Evolutionary conservation across 768 basidiomycete species (phyloP), one percentile per base, ranked within the genome.

Genomic region (Pisolithus albus): DNA sequence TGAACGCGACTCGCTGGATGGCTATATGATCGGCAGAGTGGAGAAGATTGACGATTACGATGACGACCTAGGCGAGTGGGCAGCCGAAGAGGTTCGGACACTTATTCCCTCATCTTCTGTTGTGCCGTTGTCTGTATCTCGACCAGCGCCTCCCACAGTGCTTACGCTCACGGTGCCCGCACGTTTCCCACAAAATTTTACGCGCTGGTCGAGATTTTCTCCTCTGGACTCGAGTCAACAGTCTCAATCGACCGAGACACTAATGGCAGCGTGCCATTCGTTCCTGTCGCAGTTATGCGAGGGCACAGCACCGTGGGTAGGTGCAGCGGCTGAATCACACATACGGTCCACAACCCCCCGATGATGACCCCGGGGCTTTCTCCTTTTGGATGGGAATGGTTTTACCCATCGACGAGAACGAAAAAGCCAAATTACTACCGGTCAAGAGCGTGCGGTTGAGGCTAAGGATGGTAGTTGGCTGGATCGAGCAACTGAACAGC

Each of bases 301-400:
- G 2, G 89, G 91, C 15, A 84, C 82, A 1, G 89, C 92, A 1
- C 95, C 94, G 10, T 97, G 95, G 94, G 84, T 97, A 34, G 83
- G 83, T 91, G 2, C 91, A 96, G 61, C 80, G 90, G 45, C 76
- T 96, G 41, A 82, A 88, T 61, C 80, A 78, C 59, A 82, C 84
- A 0, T 88, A 87, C 62, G 91, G 91, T 3, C 72, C 77, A 5
- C 86, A 88, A 75, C 92, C 92, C 1, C 59, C 67, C 5, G 63
- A 72, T 21, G 61, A 53, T 11, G 85, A 92, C 65, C 79, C 84
- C 0, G 76, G 76, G 24, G 70, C 76, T 21, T 92, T 95, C 66
- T 81, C 82, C 32, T 96, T 88, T 67, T 95, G 90, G 88, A 91
- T 95, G 72, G 91, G 88, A 0, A 75, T 82, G 65, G 82, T 95